These are phyloP conservation scores for Rhododendron molle DNA, from an alignment of 148 eudicot genomes.

Conservation along the genomic window DNA sequence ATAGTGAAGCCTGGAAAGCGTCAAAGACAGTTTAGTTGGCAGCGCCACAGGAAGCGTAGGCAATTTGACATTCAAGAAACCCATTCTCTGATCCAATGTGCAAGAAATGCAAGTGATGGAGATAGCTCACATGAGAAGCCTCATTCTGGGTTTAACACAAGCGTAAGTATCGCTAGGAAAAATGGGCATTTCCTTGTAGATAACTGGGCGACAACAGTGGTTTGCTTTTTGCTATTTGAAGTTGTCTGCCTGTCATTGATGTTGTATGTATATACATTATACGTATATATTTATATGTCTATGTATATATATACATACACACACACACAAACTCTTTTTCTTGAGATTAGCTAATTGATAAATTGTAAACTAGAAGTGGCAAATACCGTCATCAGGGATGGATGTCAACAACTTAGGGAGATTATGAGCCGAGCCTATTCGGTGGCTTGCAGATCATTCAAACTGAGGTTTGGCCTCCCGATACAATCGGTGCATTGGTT, in stretches of 20 bases:
- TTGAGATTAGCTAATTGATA: background rate
- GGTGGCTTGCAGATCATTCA: background rate
- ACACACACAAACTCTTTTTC: no score
- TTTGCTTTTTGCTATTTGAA: conserved; percentile 2
- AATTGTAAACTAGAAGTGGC: background rate
- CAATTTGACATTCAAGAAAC: conserved; percentile 16
- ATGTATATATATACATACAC: background rate
- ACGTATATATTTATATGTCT: no score
- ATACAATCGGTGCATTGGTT: background rate
- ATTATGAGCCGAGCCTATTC: background rate
- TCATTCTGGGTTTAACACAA: conserved; percentile 10
- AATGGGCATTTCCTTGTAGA: conserved; percentile 19
- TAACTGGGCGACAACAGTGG: conserved; percentile 8
- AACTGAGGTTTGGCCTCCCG: background rate
- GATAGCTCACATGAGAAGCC: conserved; percentile 8
- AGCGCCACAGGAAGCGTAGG: conserved; percentile 38
- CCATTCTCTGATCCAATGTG: conserved; percentile 14
- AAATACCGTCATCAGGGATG: background rate
- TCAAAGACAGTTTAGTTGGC: conserved; percentile 49
- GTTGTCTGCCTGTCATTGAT: background rate
- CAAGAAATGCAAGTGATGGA: conserved; percentile 3
- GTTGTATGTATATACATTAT: background rate
- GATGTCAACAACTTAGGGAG: background rate
- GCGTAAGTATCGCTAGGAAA: conserved; percentile 6
- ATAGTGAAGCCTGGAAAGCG: conserved; percentile 34